A percentile compares a stretch with the other conserved stretches of the same genome.
Evolutionary conservation across 306 rosid species (phyloP).

Genomic region (Cucurbita maxima): DNA sequence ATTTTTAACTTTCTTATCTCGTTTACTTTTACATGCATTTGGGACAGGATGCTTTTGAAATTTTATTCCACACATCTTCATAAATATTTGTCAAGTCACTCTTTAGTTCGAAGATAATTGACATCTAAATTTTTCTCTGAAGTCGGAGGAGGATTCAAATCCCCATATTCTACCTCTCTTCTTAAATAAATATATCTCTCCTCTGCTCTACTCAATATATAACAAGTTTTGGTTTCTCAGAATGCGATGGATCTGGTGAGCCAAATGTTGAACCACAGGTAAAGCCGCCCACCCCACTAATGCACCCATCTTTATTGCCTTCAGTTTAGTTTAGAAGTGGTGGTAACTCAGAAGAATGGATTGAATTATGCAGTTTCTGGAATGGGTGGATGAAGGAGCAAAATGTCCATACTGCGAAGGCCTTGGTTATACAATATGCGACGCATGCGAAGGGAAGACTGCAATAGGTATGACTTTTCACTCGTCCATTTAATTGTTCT

Average conservation of each 20-base stretch:
- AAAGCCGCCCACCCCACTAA: neutral
- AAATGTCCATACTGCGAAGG: conserved; percentile 90
- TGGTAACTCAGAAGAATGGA: neutral
- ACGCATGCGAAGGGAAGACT: conserved; percentile 50
- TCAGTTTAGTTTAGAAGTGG: neutral
- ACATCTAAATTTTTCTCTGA: too few relatives aligned
- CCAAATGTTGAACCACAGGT: conserved; percentile 87
- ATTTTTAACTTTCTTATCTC: too few relatives aligned
- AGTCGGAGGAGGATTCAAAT: too few relatives aligned
- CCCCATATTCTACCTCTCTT: too few relatives aligned
- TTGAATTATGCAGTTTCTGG: conserved; percentile 62
- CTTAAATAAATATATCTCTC: too few relatives aligned
- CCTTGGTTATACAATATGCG: conserved; percentile 46
- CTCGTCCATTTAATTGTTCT: neutral
- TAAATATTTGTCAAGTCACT: too few relatives aligned
- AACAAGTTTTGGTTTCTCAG: conserved; percentile 28
- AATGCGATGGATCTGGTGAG: conserved; percentile 87
- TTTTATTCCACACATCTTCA: too few relatives aligned
- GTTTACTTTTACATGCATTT: too few relatives aligned
- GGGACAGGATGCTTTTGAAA: too few relatives aligned
- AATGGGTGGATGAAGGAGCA: conserved; percentile 63
- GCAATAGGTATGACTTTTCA: conserved; percentile 12
- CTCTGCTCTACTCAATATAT: neutral
- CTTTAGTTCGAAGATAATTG: too few relatives aligned
- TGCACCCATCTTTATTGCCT: neutral